Percentiles rank a stretch among this genome's conserved stretches.
Conservation (phyloP, 1,284 basidiomycete genomes). For the Sanguinoderma infundibulare region DNA sequence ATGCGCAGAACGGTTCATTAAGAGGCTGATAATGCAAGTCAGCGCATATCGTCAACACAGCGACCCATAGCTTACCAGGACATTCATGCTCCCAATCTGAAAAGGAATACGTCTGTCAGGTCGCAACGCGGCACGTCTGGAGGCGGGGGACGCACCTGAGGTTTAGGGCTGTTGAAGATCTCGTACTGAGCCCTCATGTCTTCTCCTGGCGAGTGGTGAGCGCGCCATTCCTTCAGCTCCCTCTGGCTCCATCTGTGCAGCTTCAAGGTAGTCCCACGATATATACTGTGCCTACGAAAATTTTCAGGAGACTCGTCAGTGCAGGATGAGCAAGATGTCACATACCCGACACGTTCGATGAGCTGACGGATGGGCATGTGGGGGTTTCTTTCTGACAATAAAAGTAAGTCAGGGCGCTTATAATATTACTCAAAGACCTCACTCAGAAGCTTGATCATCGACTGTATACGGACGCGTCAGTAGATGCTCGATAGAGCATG, state of each 20-base stretch:
- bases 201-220: not conserved
- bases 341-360: not conserved
- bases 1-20: not conserved
- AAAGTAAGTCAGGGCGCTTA: not conserved
- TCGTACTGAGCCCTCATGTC: not conserved
- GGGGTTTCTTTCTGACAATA: not conserved
- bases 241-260: not conserved
- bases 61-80: not conserved
- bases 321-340: not conserved
- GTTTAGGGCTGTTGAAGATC: not conserved
- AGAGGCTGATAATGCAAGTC: not conserved
- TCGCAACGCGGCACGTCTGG: not conserved
- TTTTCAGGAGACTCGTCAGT: not conserved
- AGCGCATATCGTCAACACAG: not conserved
- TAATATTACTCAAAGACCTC: not conserved
- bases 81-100: not conserved
- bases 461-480: not conserved
- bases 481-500: not conserved
- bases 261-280: not conserved
- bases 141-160: not conserved
- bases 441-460: slow-evolving; percentile 1
- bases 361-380: not conserved
- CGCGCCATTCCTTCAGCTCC: not conserved
- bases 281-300: not conserved
- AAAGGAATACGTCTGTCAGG: not conserved